Base-by-base conservation (phyloP, 352 stramenopile genomes). In the Globisporangium cystogenes region DNA sequence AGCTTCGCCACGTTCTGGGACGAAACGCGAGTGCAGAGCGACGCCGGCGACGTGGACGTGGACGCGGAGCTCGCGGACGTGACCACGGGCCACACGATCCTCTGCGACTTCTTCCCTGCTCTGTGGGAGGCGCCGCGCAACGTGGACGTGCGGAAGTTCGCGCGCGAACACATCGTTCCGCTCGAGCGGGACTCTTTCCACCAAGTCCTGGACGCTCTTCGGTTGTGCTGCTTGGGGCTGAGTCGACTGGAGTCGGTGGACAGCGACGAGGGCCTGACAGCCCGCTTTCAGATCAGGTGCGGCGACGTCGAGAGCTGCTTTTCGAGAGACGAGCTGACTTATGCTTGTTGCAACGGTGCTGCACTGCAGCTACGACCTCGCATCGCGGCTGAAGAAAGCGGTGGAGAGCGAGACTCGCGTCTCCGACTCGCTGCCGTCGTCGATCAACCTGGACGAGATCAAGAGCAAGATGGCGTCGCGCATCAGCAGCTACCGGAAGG, bases 131-230 rank as follows among this genome's bases (percentile, higher is more conserved):
- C 20, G 2, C 4, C 40, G 11, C 36, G 26, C 6, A 46, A 31
- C 42, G 27, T 44, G 10, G 20, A 57, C 27, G 41, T 57, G 16
- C 7, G 20, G 4, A 24, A 33, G 23, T 66, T 82, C 48, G 69
- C 78, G 21, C 45, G 55, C 23, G 49, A 67, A 7, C 37, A 45
- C 16, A 58, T 81, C 6, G 24, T 82, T 8, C 52, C 57, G 40
- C 59, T 85, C 21, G 74, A 85, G 37, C 74, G 74, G 14, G 74
- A 85, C 46, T 47, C 62, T 10, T 85, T 85, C 61, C 72, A 85
- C 23, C 74, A 85, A 72, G 65, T 81, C 26, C 2, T 73, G 18
- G 70, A 78, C 56, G 67, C 72, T 26, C 56, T 82, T 48, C 70
- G 73, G 2, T 48, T 60, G 0, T 67, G 51, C 23, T 53, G 64